phyloP scores from a whole-genome alignment of 2,329 filamentous ascomycete species.

The Rutstroemia sp. region DNA sequence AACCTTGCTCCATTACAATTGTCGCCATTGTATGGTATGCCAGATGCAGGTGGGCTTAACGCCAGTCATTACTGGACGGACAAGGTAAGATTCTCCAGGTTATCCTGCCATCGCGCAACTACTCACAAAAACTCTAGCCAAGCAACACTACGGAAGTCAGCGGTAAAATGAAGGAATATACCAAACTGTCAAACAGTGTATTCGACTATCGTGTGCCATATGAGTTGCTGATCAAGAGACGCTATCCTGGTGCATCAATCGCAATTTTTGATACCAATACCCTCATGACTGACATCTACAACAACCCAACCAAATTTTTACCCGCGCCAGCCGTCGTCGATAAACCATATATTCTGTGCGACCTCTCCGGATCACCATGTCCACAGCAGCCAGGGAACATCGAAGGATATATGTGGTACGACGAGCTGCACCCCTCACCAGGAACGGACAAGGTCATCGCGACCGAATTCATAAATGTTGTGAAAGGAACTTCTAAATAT shows the following conservation, averaged over 20 bases:
- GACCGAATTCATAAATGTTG: constrained; percentile 46
- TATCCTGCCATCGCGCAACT: background rate
- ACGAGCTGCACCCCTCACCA: constrained; percentile 65
- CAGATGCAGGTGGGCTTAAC: constrained; percentile 35
- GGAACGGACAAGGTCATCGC: constrained; percentile 53
- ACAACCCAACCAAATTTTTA: constrained; percentile 53
- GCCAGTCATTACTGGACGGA: constrained; percentile 39
- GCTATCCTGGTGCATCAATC: constrained; percentile 53
- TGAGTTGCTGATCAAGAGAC: constrained; percentile 35
- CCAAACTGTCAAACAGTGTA: constrained; percentile 41
- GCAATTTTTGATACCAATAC: constrained; percentile 61
- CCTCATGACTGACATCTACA: constrained; percentile 57
- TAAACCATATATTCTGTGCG: constrained; percentile 50
- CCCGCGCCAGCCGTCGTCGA: constrained; percentile 56
- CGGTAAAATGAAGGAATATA: constrained; percentile 44
- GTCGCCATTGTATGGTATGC: constrained; percentile 56
- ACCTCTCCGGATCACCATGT: constrained; percentile 31
- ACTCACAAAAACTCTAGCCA: constrained; percentile 32
- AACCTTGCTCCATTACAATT: constrained; percentile 61
- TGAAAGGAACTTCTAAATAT: constrained; percentile 37
- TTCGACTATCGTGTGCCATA: constrained; percentile 44
- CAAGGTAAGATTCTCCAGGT: constrained; percentile 18
- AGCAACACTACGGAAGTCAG: constrained; percentile 42
- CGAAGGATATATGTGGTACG: constrained; percentile 65
- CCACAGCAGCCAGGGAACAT: constrained; percentile 30